These are phyloP conservation scores for Metrosideros polymorpha DNA, from an alignment of 441 rosid genomes.

Conservation along the genomic window DNA sequence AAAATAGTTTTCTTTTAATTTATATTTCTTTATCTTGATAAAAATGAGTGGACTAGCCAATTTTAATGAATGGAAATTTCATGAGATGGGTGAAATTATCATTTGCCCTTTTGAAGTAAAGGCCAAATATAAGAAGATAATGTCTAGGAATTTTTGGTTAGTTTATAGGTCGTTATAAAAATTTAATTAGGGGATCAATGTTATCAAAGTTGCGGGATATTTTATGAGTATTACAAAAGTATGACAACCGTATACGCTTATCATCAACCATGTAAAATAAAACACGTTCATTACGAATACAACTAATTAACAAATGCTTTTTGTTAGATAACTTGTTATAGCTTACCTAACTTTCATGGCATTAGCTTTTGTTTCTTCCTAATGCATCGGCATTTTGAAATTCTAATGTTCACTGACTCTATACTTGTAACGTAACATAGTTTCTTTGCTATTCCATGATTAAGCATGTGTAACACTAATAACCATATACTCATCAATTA, in stretches of 20 bases:
- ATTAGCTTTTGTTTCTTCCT: not conserved
- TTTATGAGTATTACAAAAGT: not conserved
- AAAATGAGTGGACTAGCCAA: not conserved
- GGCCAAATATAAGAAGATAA: not conserved
- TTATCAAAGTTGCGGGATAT: not conserved
- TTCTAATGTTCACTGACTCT: not conserved
- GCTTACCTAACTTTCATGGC: too few species aligned
- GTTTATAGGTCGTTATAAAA: not conserved
- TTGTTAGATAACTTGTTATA: too few species aligned
- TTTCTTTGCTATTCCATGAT: not conserved
- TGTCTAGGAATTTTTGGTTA: not conserved
- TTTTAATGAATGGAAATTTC: not conserved
- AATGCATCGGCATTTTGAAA: not conserved
- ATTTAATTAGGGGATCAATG: not conserved
- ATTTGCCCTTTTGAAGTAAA: not conserved
- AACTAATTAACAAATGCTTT: not conserved
- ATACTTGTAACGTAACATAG: too few species aligned
- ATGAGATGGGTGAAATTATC: not conserved
- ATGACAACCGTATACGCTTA: not conserved
- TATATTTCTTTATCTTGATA: not conserved
- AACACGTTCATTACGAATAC: fast-evolving
- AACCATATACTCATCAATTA: fast-evolving
- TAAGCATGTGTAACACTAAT: too few species aligned
- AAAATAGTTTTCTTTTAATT: not conserved
- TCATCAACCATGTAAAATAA: not conserved